Conservation (phyloP, 2,329 filamentous ascomycete genomes). For the Talaromyces sp. region DNA sequence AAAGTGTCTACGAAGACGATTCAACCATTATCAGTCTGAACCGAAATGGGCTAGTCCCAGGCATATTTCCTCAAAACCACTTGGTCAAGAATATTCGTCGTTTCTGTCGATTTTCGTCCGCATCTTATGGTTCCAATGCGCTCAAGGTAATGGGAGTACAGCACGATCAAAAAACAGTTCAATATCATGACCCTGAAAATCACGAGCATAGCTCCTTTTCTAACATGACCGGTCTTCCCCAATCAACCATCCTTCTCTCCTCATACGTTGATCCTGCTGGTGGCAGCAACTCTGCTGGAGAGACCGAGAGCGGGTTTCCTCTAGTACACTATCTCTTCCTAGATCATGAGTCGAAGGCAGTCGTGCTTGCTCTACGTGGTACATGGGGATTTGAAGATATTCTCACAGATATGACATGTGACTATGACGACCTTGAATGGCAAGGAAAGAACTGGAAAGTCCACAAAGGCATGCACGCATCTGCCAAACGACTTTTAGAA, state of each 20-base stretch:
- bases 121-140: conserved; percentile 46
- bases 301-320: conserved; percentile 63
- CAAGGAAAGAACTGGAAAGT: conserved; percentile 63
- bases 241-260: conserved; percentile 56
- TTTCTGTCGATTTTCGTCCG: conserved; percentile 47
- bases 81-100: conserved; percentile 46
- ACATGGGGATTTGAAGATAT: conserved; percentile 72
- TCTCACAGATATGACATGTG: conserved; percentile 69
- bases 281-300: conserved; percentile 61
- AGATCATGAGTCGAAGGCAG: conserved; percentile 67
- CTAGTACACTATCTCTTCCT: conserved; percentile 70
- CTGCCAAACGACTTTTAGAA: conserved; percentile 63
- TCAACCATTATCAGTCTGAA: conserved; percentile 43
- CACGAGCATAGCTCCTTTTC: conserved; percentile 47
- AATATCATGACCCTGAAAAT: conserved; percentile 32
- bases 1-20: conserved; percentile 45
- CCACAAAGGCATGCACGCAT: conserved; percentile 71
- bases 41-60: conserved; percentile 43
- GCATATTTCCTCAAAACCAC: conserved; percentile 45
- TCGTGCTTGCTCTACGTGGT: conserved; percentile 68
- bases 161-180: conserved; percentile 30
- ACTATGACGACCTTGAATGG: conserved; percentile 61
- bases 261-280: conserved; percentile 69
- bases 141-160: conserved; percentile 47
- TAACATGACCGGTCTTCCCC: conserved; percentile 42